phyloP scores from a whole-genome alignment of 2,329 filamentous ascomycete genomes.

The Sclerotinia spermophila region DNA sequence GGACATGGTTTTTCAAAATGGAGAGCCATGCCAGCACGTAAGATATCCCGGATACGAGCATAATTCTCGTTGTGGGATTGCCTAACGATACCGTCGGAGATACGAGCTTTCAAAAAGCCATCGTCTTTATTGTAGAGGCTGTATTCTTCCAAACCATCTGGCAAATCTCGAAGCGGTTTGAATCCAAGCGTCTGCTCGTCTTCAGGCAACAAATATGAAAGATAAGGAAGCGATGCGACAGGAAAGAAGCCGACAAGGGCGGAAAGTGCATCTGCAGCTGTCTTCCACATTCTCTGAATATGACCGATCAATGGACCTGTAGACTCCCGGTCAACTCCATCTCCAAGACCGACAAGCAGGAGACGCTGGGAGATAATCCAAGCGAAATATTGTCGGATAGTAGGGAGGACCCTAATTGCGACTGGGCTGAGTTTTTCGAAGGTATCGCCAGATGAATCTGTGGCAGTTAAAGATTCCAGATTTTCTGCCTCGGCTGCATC shows the following conservation, averaged over 20 bases:
- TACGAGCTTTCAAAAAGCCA: slow-evolving; percentile 43
- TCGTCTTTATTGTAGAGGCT: slow-evolving; percentile 47
- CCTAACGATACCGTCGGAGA: slow-evolving; percentile 49
- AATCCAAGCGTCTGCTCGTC: slow-evolving; percentile 66
- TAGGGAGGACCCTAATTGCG: slow-evolving; percentile 59
- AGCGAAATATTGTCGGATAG: slow-evolving; percentile 63
- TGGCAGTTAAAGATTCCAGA: slow-evolving; percentile 44
- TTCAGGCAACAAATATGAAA: slow-evolving; percentile 64
- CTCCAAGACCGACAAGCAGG: slow-evolving; percentile 42
- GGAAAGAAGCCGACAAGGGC: slow-evolving; percentile 57
- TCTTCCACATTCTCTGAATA: slow-evolving; percentile 61
- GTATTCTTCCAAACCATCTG: slow-evolving; percentile 42
- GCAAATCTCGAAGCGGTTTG: slow-evolving; percentile 49
- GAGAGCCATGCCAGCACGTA: slow-evolving; percentile 58
- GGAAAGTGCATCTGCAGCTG: slow-evolving; percentile 60
- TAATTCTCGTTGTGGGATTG: slow-evolving; percentile 62
- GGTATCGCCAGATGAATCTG: slow-evolving; percentile 37
- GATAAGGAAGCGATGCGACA: slow-evolving; percentile 50
- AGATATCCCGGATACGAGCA: slow-evolving; percentile 59
- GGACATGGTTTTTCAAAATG: slow-evolving; percentile 45
- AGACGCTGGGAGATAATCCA: slow-evolving; percentile 59
- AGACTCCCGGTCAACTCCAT: slow-evolving; percentile 8
- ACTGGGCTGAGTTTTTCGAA: slow-evolving; percentile 54
- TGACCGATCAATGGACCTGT: slow-evolving; percentile 51
- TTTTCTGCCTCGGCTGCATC: slow-evolving; percentile 40